Evolutionary conservation across 1,284 basidiomycete genomes (phyloP).

Genomic region (Ceratorhiza oryzae-sativae): DNA sequence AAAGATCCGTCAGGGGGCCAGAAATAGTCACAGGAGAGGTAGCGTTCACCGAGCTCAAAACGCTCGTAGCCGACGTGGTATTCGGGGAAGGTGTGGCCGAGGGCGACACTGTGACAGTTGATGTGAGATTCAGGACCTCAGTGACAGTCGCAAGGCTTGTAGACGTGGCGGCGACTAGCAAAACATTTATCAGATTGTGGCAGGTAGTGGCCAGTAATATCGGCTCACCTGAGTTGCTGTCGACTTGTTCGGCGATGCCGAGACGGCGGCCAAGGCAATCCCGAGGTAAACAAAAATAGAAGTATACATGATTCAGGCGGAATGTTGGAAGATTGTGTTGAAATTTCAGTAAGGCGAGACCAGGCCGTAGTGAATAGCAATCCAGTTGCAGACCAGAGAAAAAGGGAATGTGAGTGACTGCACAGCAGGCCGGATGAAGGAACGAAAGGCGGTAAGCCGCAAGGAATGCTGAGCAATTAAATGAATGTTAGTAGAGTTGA

Average conservation of each 20-base stretch:
- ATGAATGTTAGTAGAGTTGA: neutral
- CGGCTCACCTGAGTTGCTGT: neutral
- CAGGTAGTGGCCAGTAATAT: neutral
- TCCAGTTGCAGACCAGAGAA: constrained; percentile 24
- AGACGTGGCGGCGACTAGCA: neutral
- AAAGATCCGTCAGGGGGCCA: neutral
- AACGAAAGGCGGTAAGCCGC: constrained; percentile 39
- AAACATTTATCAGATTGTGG: neutral
- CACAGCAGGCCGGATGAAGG: constrained; percentile 29
- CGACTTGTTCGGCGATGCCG: constrained; percentile 7
- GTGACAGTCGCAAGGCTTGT: constrained; percentile 30
- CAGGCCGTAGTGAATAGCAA: constrained; percentile 15
- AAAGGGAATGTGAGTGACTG: constrained; percentile 33
- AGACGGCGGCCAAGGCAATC: constrained; percentile 8
- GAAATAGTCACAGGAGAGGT: neutral
- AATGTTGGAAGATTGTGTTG: neutral
- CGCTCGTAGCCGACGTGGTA: neutral
- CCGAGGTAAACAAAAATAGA: neutral
- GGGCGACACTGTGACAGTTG: constrained; percentile 9
- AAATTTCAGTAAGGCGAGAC: neutral
- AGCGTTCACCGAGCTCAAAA: neutral
- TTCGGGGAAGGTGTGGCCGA: neutral
- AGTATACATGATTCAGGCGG: neutral
- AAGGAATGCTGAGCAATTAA: constrained; percentile 19
- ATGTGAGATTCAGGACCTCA: constrained; percentile 17